Base-by-base conservation (phyloP, 441 rosid species). In the Pelargonium cotyledonis region DNA sequence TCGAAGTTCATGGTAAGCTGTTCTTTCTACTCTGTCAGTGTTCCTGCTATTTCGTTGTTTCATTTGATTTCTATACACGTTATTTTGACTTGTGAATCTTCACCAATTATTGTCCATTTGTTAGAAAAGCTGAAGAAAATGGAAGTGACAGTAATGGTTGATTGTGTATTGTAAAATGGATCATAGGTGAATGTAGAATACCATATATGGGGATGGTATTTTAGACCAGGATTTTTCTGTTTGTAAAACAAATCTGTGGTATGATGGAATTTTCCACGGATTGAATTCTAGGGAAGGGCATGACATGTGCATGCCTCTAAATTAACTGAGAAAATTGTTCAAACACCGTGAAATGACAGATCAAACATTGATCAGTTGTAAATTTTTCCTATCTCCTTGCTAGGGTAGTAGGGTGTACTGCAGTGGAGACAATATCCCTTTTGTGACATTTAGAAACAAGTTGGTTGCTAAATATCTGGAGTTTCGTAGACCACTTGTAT, bases 1-100 rank as follows among this genome's bases (percentile, higher is more conserved):
- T 16, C 90, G 95, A 29, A 88, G 90, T 77, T 72, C 86, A 0
- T 91, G 98, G 97, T 89, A 87, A 64, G 15, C 41, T 68, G 29
- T 43, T 68, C 58, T 57, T 55, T 16, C 65, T 65, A 40, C 10
- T 72, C 49, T 40, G 65, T 68, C 14, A 14, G 18, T n/a, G 2
- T 6, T 51, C 58, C 15, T 51, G 7, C 53, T 11, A 31, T 15
- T 4, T 14, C 65, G 15, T 70, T 41, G 18, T 16, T 8, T 23
- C 8, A 10, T 18, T 10, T 65, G 19, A 19, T 23, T 5, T 15
- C 11, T 14, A n/a, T 51, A 51, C 15, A 58, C 3, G 18, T 2
- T 38, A 8, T 69, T 69, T 60, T 19, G 10, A 60, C 63, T 6
- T 8, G 8, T 60, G 63, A 19, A 8, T 47, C 55, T n/a, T 9